Evolutionary conservation across 441 rosid species (phyloP).

Genomic region (Manihot esculenta): DNA sequence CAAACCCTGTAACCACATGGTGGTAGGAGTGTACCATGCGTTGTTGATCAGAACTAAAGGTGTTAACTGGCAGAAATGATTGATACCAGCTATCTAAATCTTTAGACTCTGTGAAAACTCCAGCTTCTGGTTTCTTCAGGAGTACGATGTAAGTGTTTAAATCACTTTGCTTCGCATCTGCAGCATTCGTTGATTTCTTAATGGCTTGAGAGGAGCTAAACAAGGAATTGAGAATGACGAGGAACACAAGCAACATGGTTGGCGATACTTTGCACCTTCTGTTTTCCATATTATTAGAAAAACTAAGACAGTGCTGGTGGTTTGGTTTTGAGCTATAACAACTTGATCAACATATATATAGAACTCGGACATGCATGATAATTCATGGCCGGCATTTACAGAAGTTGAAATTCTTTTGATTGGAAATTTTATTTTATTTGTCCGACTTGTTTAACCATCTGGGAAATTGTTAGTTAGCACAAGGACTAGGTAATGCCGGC

Average conservation of each 20-base stretch:
- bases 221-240: conserved; percentile 20
- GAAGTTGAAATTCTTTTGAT: background rate
- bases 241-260: conserved; percentile 12
- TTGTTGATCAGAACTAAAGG: conserved; percentile 6
- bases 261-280: conserved; percentile 1
- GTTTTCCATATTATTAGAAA: conserved; percentile 20
- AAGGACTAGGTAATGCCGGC: background rate
- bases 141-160: conserved; percentile 45
- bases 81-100: conserved; percentile 34
- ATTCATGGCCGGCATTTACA: background rate
- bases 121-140: conserved; percentile 31
- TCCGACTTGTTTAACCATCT: background rate
- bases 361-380: background rate
- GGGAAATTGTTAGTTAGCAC: background rate
- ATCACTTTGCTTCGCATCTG: background rate
- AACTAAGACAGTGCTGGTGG: background rate
- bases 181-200: too few relatives aligned
- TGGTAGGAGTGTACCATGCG: conserved; percentile 33
- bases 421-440: background rate
- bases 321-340: background rate
- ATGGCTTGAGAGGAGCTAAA: conserved; percentile 23
- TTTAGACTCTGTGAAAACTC: conserved; percentile 2
- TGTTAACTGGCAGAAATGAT: conserved; percentile 37
- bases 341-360: background rate
- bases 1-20: conserved; percentile 41